Evolutionary conservation across 768 basidiomycete species (phyloP).

Genomic region (Kwoniella mangroviensis): DNA sequence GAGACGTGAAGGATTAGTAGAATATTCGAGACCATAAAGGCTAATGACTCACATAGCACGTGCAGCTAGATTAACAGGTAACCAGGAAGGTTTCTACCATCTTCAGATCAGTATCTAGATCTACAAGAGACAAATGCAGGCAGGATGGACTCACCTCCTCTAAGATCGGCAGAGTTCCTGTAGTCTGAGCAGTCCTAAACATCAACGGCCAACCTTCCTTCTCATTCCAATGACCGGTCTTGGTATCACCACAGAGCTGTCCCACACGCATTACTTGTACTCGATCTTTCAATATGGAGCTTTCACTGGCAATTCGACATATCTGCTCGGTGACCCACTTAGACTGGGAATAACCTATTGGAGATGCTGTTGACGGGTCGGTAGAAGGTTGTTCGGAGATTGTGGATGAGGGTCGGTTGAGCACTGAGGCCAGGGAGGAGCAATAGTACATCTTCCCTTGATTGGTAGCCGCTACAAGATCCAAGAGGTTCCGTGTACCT

Average conservation of each 20-base stretch:
- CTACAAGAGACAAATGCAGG: neutral
- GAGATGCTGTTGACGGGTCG: constrained; percentile 46
- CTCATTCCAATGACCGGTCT: constrained; percentile 53
- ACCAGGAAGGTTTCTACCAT: constrained; percentile 61
- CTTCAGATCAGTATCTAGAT: neutral
- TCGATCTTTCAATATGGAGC: constrained; percentile 15
- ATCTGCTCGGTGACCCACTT: constrained; percentile 56
- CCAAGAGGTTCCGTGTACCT: constrained; percentile 44
- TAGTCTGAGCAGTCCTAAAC: constrained; percentile 45
- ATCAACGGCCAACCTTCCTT: constrained; percentile 57
- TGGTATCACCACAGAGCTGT: constrained; percentile 56
- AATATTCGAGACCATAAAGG: neutral
- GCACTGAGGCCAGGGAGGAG: constrained; percentile 55
- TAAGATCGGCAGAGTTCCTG: constrained; percentile 48
- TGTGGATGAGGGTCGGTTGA: constrained; percentile 13
- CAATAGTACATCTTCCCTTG: constrained; percentile 48
- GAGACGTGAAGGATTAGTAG: constrained; percentile 16
- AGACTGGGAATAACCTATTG: constrained; percentile 56
- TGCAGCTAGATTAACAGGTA: constrained; percentile 65
- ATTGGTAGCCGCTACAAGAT: constrained; percentile 20
- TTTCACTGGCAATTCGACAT: constrained; percentile 36
- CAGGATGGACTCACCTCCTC: constrained; percentile 38
- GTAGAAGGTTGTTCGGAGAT: constrained; percentile 39
- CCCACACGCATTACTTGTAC: constrained; percentile 49
- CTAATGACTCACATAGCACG: constrained; percentile 57